phyloP scores from a whole-genome alignment of 2,329 filamentous ascomycete species.

The Hypoxylon sp. region DNA sequence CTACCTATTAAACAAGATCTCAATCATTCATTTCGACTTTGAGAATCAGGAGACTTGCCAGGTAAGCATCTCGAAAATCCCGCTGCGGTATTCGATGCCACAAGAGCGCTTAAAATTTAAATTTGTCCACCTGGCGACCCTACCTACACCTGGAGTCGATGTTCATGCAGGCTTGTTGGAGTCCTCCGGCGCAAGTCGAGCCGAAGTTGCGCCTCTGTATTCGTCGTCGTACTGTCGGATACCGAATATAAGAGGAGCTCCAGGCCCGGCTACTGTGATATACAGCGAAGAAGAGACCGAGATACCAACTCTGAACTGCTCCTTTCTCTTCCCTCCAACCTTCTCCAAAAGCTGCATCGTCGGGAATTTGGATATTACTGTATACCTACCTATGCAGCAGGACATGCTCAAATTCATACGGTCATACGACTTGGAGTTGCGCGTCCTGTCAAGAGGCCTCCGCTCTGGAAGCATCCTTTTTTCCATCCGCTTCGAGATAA shows the following conservation, averaged over 20 bases:
- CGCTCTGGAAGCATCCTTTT: slow-evolving; percentile 4
- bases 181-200: slow-evolving; percentile 22
- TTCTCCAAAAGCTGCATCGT: slow-evolving; percentile 35
- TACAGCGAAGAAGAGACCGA: slow-evolving; percentile 21
- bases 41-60: slow-evolving; percentile 7
- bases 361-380: slow-evolving; percentile 35
- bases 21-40: slow-evolving; percentile 2
- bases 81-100: slow-evolving; percentile 12
- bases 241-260: slow-evolving; percentile 11
- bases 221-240: slow-evolving; percentile 19
- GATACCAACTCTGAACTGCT: slow-evolving; percentile 10
- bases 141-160: slow-evolving; percentile 21
- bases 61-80: slow-evolving; percentile 19
- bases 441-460: slow-evolving; percentile 12
- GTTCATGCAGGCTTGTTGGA: slow-evolving; percentile 28
- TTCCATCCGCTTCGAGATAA: slow-evolving; percentile 4
- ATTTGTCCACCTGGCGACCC: slow-evolving; percentile 24
- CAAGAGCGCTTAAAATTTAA: slow-evolving; percentile 7
- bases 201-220: slow-evolving; percentile 28
- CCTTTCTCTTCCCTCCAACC: slow-evolving; percentile 19
- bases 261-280: slow-evolving; percentile 28
- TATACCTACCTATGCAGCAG: slow-evolving; percentile 18
- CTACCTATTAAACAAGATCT: slow-evolving; percentile 9
- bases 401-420: slow-evolving; percentile 10
- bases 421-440: slow-evolving; percentile 26